Conservation (phyloP, 1,284 basidiomycete species). For the Phlebopus sp. region DNA sequence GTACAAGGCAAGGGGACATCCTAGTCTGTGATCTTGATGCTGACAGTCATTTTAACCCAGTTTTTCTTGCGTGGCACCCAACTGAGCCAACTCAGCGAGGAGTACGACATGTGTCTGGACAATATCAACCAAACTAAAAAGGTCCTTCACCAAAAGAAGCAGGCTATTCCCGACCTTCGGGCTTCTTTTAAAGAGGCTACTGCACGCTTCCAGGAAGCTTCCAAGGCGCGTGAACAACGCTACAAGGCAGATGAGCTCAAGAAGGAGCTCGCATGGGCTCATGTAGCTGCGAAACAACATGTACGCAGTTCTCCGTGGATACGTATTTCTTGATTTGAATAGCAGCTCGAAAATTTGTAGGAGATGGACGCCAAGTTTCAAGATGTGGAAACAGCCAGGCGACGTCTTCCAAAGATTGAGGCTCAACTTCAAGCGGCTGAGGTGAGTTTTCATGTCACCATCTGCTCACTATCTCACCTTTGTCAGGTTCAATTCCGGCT, state of each 20-base stretch:
- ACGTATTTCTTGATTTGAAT: neutral
- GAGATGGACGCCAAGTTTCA: slow-evolving; percentile 53
- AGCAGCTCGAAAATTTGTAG: slow-evolving; percentile 20
- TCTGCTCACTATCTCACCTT: neutral
- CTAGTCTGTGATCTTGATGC: neutral
- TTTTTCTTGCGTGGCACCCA: slow-evolving; percentile 96
- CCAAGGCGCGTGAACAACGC: slow-evolving; percentile 70
- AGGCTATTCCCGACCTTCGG: slow-evolving; percentile 73
- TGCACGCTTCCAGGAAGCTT: slow-evolving; percentile 66
- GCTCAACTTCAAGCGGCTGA: slow-evolving; percentile 43
- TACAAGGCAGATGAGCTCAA: slow-evolving; percentile 68
- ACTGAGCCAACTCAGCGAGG: slow-evolving; percentile 82
- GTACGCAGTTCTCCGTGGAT: slow-evolving; percentile 34
- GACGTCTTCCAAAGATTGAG: slow-evolving; percentile 51
- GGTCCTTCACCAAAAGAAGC: slow-evolving; percentile 64
- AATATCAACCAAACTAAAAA: slow-evolving; percentile 69
- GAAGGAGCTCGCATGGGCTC: slow-evolving; percentile 87
- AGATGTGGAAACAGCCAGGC: slow-evolving; percentile 47
- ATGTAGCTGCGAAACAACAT: slow-evolving; percentile 72
- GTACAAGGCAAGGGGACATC: slow-evolving; percentile 66
- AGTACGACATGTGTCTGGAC: slow-evolving; percentile 77
- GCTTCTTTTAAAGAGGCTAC: slow-evolving; percentile 58
- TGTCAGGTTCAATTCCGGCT: slow-evolving; percentile 39
- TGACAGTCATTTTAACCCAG: slow-evolving; percentile 38
- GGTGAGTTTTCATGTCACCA: slow-evolving; percentile 36